Conservation (phyloP, 768 basidiomycete species). For the Mycena latifolia region DNA sequence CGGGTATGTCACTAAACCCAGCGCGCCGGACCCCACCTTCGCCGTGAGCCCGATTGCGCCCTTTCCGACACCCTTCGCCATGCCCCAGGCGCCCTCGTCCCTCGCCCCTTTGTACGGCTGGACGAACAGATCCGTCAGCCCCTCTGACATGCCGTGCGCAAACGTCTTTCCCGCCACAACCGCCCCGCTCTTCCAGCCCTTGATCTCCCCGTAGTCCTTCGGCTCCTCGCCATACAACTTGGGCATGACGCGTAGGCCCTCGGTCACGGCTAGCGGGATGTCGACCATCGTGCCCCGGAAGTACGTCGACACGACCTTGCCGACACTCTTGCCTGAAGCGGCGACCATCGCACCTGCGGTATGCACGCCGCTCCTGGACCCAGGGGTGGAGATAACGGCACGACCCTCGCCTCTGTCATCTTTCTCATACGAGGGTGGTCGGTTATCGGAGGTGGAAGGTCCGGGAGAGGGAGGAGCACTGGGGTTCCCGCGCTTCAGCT, state of each 20-base stretch:
- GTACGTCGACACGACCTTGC: conserved; percentile 27
- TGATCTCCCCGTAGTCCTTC: conserved; percentile 46
- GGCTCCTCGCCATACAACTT: conserved; percentile 50
- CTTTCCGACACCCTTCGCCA: conserved; percentile 34
- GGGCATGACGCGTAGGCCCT: conserved; percentile 52
- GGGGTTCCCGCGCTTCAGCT: conserved; percentile 14
- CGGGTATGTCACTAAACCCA: conserved; percentile 43
- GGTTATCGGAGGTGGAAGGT: not conserved
- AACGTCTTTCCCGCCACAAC: conserved; percentile 53
- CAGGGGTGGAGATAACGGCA: too few relatives aligned
- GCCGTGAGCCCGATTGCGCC: not conserved
- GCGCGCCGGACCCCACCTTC: conserved; percentile 25
- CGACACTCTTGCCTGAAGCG: conserved; percentile 51
- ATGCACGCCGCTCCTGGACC: conserved; percentile 13
- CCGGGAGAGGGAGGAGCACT: not conserved
- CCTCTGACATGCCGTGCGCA: conserved; percentile 21
- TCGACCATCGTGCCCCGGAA: conserved; percentile 47
- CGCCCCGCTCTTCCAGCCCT: conserved; percentile 50
- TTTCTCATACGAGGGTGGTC: not conserved
- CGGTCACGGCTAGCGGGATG: conserved; percentile 46
- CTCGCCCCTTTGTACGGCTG: conserved; percentile 36
- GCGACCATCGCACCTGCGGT: conserved; percentile 44
- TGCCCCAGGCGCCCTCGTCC: conserved; percentile 30
- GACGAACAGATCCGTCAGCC: conserved; percentile 26
- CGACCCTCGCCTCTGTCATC: conserved; percentile 28